Percentiles rank a stretch among this genome's conserved stretches.
These are phyloP conservation scores for Annulohypoxylon moriforme DNA, from an alignment of 495 filamentous ascomycete species.

Conservation along the genomic window DNA sequence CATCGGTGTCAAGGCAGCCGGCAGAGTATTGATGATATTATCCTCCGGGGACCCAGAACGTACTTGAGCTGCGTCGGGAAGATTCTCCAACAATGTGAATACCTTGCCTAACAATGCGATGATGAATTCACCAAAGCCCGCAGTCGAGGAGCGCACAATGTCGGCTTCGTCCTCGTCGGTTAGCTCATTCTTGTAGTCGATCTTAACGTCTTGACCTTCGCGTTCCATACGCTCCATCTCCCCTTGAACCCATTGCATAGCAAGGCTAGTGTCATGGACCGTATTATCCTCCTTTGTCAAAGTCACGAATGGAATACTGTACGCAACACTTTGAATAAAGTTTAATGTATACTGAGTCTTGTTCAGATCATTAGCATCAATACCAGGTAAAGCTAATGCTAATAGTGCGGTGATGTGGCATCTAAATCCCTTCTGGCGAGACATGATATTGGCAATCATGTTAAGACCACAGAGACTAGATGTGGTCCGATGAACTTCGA, in stretches of 20 bases:
- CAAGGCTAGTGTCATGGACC: conserved; percentile 79
- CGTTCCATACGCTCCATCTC: conserved; percentile 94
- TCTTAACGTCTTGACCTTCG: conserved; percentile 82
- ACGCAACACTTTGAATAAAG: conserved; percentile 93
- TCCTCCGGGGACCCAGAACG: conserved; percentile 94
- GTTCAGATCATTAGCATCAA: conserved; percentile 97
- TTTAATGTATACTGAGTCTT: conserved; percentile 95
- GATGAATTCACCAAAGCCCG: conserved; percentile 91
- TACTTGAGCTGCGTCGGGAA: conserved; percentile 88
- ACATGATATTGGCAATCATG: conserved; percentile 87
- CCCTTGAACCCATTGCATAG: conserved; percentile 91
- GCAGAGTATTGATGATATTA: conserved; percentile 95
- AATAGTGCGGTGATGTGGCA: conserved; percentile 95
- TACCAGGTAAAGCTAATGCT: conserved; percentile 91
- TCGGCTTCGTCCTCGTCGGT: conserved; percentile 86
- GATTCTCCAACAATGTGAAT: conserved; percentile 93
- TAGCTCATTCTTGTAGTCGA: conserved; percentile 86
- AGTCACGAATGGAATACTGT: conserved; percentile 91
- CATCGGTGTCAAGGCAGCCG: conserved; percentile 89
- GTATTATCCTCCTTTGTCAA: conserved; percentile 76
- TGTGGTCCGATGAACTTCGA: conserved; percentile 96
- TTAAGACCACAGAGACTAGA: conserved; percentile 92
- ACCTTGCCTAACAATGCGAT: conserved; percentile 90
- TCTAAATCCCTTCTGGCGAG: conserved; percentile 88
- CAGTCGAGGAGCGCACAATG: conserved; percentile 95